Base-by-base conservation (phyloP, 169 alveolate genomes). In the Hepatocystis sp. region DNA sequence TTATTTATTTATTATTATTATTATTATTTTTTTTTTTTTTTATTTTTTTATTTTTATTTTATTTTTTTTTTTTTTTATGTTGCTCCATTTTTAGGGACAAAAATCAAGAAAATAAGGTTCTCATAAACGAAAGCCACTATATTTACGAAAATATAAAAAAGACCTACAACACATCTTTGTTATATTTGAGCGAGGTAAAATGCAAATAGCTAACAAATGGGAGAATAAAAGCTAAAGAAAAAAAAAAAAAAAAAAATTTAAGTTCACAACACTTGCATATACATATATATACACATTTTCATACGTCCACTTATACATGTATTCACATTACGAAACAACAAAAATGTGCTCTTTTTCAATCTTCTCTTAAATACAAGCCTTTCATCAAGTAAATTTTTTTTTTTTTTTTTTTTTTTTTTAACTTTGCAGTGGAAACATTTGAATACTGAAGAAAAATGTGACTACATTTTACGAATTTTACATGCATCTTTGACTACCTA, bases 121-220 rank as follows among this genome's bases (percentile, higher is more conserved):
- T 81, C 21, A 63, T 63, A 64, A 81, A 81, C 13, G 89, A 81
- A 15, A 81, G 89, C 28, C 36, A 61, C 34, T 81, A 81, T 25
- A 39, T 81, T 81, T 81, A 46, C 39, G 89, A 81, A 52, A 81
- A 81, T 36, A 81, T 81, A 17, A 81, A 55, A 32, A 81, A 81
- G 34, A 81, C 89, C 7, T 81, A 81, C 42, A 30, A 81, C 39
- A 81, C 89, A n/a, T 60, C 89, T 19, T 49, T 81, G 51, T 40
- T 81, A 63, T 81, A 46, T 36, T 52, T 81, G 39, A 81, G 89
- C 71, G 89, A 81, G 71, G 89, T 81, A 81, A 81, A 36, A n/a
- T n/a, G n/a, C n/a, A n/a, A n/a, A n/a, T n/a, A n/a, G n/a, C n/a
- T n/a, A n/a, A n/a, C n/a, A n/a, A n/a, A n/a, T n/a, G n/a, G n/a